Base-by-base conservation (phyloP, 2,329 filamentous ascomycete species). In the Huntiella savannae region DNA sequence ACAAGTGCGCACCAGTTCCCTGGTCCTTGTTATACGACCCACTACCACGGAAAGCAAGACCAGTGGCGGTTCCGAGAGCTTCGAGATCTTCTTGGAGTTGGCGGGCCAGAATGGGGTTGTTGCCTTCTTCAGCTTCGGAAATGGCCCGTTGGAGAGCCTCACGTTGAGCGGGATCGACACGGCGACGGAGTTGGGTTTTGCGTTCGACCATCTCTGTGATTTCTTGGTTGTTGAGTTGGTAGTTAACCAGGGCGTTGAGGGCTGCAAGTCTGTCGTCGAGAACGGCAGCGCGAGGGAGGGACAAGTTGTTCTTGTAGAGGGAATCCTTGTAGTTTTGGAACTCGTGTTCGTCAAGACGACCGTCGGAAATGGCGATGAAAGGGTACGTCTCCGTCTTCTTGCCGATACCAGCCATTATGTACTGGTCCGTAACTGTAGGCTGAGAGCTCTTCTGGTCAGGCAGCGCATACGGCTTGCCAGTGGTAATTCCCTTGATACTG, bases 321-420 rank as follows among this genome's bases (percentile, higher is more conserved):
- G 48, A 33, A 49, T 79, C 73, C 54, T 82, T 79, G 62, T 85
- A 95, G 19, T 84, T 79, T 49, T 79, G 77, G 62, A 84, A 82
- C 59, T 98, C 91, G 44, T 69, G 65, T 61, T 91, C 85, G n/a
- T 81, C 83, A 56, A 96, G 82, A 37, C 71, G 68, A 43, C 78
- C 76, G 59, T 94, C 87, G 0, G 91, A 96, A 58, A 88, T 87
- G 52, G 80, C 79, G 51, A 91, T 79, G 60, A 96, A 95, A 4
- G 87, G 86, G 63, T 86, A 95, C 33, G 87, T 77, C 58, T 80
- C 81, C 57, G 85, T 73, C 0, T 82, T 71, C 55, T 87, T 86
- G 40, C 91, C 91, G 58, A 93, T 82, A 5, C 84, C 77, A 37
- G 83, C 77, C 46, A 79, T 67, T 32, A 83, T 75, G 58, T 96